Evolutionary conservation across 805 yeast genomes (phyloP).

Genomic region (Wickerhamomyces subpelliculosus): DNA sequence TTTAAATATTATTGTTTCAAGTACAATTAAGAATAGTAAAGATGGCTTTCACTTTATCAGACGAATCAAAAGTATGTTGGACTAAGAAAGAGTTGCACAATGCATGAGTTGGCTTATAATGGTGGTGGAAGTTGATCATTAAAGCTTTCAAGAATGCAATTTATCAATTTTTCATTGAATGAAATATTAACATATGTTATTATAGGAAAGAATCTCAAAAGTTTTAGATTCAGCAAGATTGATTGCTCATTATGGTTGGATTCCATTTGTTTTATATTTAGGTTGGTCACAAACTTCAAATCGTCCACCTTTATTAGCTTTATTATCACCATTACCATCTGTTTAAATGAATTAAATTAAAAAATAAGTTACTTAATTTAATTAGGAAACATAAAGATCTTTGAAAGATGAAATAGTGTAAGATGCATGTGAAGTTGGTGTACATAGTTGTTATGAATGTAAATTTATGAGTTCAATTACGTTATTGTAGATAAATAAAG

Average conservation of each 20-base stretch:
- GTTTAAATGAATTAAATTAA: slow-evolving; percentile 32
- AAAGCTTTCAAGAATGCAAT: too few species aligned
- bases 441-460: neutral
- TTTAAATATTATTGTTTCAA: too few species aligned
- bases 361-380: neutral
- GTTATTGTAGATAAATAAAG: neutral
- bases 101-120: too few species aligned
- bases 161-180: too few species aligned
- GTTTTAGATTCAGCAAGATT: slow-evolving; percentile 78
- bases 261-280: slow-evolving; percentile 88
- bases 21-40: neutral
- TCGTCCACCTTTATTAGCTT: slow-evolving; percentile 73
- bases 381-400: too few species aligned
- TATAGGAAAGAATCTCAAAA: slow-evolving; percentile 84
- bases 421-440: neutral
- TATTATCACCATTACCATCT: slow-evolving; percentile 76
- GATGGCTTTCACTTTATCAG: slow-evolving; percentile 36
- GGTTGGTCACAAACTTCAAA: slow-evolving; percentile 80
- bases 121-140: too few species aligned
- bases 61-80: slow-evolving; percentile 34
- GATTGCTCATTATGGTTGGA: slow-evolving; percentile 93
- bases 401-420: neutral
- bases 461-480: neutral
- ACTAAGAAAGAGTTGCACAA: too few species aligned
- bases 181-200: slow-evolving; percentile 3